Evolutionary conservation across 306 rosid genomes (phyloP).

Genomic region (Bauhinia variegata): DNA sequence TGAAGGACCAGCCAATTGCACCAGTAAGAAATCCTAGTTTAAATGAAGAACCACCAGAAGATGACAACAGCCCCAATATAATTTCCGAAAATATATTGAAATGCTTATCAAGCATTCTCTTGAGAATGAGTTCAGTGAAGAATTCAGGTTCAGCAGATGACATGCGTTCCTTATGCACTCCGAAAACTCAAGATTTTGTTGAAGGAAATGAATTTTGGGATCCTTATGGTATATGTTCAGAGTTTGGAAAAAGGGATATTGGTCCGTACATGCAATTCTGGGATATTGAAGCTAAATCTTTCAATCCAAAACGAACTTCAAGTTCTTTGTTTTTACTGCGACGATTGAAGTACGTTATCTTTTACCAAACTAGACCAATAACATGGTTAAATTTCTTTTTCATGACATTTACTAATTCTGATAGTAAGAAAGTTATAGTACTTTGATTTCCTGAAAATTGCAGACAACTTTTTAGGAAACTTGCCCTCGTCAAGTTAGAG

Average conservation of each 20-base stretch:
- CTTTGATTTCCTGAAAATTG: constrained; percentile 39
- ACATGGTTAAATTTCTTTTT: constrained; percentile 1
- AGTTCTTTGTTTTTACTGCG: constrained; percentile 68
- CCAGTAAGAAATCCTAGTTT: constrained; percentile 45
- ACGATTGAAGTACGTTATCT: constrained; percentile 71
- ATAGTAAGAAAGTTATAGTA: constrained; percentile 4
- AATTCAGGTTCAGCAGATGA: constrained; percentile 39
- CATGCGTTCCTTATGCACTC: constrained; percentile 38
- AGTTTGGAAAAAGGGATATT: constrained; percentile 69
- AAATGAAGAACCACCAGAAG: constrained; percentile 38
- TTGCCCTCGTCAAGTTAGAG: constrained; percentile 70
- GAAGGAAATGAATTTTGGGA: constrained; percentile 49
- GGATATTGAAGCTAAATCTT: constrained; percentile 59
- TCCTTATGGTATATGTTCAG: constrained; percentile 69
- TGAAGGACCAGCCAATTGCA: constrained; percentile 38
- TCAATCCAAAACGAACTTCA: constrained; percentile 67
- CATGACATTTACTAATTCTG: not conserved
- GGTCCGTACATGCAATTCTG: constrained; percentile 66
- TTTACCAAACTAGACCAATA: constrained; percentile 8
- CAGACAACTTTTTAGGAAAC: constrained; percentile 80
- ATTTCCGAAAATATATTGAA: constrained; percentile 75
- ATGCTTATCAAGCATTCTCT: constrained; percentile 79
- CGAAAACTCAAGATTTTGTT: constrained; percentile 35
- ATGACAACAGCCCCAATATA: constrained; percentile 66
- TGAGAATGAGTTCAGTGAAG: constrained; percentile 64